Evolutionary conservation across 495 filamentous ascomycete species (phyloP).

Genomic region (Xylona heveae): DNA sequence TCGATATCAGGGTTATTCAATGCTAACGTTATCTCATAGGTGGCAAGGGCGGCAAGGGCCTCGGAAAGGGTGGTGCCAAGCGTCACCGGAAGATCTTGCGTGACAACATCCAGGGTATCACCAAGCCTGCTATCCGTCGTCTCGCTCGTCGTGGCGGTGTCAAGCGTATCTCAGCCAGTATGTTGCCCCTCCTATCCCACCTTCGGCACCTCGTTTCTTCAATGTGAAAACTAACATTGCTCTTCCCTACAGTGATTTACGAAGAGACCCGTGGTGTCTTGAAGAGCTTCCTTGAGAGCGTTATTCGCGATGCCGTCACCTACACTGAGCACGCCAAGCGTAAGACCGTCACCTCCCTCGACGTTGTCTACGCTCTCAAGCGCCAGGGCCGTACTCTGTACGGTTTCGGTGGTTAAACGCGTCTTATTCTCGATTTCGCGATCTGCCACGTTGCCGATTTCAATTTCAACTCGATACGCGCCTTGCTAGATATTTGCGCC

Average conservation of each 20-base stretch:
- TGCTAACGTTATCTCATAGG: slow-evolving; percentile 20
- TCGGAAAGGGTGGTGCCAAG: slow-evolving; percentile 41
- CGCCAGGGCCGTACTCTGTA: slow-evolving; percentile 91
- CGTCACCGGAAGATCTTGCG: slow-evolving; percentile 31
- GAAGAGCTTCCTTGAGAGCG: slow-evolving; percentile 99
- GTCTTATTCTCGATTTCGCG: too few relatives aligned
- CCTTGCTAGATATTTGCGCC: too few relatives aligned
- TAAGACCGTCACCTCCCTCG: slow-evolving; percentile 90
- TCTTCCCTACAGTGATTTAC: slow-evolving; percentile 55
- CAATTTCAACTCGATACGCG: too few relatives aligned
- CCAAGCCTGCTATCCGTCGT: slow-evolving; percentile 99
- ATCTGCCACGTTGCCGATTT: too few relatives aligned
- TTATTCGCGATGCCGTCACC: slow-evolving; percentile 49
- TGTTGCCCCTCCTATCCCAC: slow-evolving; percentile 11
- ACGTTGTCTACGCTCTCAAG: slow-evolving; percentile 92
- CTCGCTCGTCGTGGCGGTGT: slow-evolving; percentile 98
- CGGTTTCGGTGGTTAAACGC: slow-evolving; percentile 90
- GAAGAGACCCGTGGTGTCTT: slow-evolving; percentile 99
- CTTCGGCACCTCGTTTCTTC: slow-evolving; percentile 1
- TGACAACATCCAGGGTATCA: slow-evolving; percentile 73
- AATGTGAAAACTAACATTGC: slow-evolving; percentile 10
- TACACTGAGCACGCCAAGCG: slow-evolving; percentile 96
- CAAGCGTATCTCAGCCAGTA: slow-evolving; percentile 99
- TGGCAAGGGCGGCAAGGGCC: slow-evolving; percentile 26
- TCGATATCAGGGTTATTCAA: not conserved